Evolutionary conservation across 495 filamentous ascomycete species (phyloP).

Genomic region (Xanthoparmelia taractica): DNA sequence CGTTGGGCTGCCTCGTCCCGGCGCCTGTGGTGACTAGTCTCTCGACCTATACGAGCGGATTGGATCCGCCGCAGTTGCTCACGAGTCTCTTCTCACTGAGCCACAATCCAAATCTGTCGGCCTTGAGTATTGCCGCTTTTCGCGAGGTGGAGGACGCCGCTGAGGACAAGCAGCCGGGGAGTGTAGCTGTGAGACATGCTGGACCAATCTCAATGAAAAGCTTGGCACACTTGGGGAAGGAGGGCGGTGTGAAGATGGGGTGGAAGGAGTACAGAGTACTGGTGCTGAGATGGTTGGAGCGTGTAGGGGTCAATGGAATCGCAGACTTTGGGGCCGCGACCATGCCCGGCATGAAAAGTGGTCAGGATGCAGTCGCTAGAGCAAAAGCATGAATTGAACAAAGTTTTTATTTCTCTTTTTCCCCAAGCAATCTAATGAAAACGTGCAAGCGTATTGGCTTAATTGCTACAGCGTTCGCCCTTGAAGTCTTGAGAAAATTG

Average conservation of each 20-base stretch:
- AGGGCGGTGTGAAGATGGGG: constrained; percentile 59
- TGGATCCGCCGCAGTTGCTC: constrained; percentile 41
- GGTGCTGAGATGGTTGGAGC: constrained; percentile 65
- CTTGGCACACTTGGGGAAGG: constrained; percentile 52
- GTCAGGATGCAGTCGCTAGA: constrained; percentile 5
- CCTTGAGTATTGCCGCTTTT: constrained; percentile 58
- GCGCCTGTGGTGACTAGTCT: constrained; percentile 41
- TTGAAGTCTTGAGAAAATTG: constrained; percentile 15
- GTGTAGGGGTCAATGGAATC: constrained; percentile 57
- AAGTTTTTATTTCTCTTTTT: constrained; percentile 17
- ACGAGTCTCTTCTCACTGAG: constrained; percentile 60
- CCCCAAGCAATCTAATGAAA: constrained; percentile 16
- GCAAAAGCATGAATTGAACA: constrained; percentile 10
- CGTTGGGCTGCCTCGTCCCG: constrained; percentile 63
- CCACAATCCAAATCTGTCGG: constrained; percentile 59
- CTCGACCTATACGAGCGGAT: constrained; percentile 39
- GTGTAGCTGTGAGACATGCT: constrained; percentile 48
- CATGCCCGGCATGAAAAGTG: constrained; percentile 59
- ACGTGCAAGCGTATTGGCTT: constrained; percentile 11
- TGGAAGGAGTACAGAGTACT: constrained; percentile 70
- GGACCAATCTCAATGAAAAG: constrained; percentile 70
- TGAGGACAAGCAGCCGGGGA: constrained; percentile 48
- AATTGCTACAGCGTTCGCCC: constrained; percentile 14
- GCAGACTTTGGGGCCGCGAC: constrained; percentile 72
- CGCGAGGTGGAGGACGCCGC: constrained; percentile 60